Base-by-base conservation (phyloP, 2,329 filamentous ascomycete species). In the Lecanoromycetidae sp. region DNA sequence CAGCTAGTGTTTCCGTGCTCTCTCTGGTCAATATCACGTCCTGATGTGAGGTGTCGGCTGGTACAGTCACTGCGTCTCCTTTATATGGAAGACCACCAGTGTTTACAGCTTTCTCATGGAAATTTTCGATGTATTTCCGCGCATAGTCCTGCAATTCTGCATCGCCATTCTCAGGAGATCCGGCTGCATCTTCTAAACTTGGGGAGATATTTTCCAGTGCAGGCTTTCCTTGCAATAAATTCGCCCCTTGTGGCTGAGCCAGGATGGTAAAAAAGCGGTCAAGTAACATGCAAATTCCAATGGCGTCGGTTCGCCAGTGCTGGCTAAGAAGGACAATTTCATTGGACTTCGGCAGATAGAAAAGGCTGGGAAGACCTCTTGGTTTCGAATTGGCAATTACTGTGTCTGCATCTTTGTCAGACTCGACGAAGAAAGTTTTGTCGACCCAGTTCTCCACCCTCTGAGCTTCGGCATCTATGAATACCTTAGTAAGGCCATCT, bases 151-250 rank as follows among this genome's bases (percentile, higher is more conserved):
- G 13, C 36, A 19, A 20, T 23, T 39, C 36, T 39, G 12, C 9
- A 12, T 15, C 10, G 8, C 8, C 2, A 5, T 17, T 9, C 2
- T 23, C 9, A 13, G 36, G 3, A 2, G 20, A 17, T 17, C 36
- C 36, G 19, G 17, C 52, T 13, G 38, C 38, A 4, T 33, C 26
- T 17, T 48, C 44, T 44, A 47, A 48, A 12, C 39, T 15, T 9
- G 36, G 36, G 15, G 36, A 39, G 7, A 39, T 22, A 2, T 17
- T 5, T 10, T 34, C 32, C 32, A 34, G 32, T 10, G 7, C n/a
- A 10, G 32, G 32, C 2, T 2, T 15, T 7, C 32, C n/a, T 7
- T 2, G 15, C 32, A 17, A 15, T 7, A n/a, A n/a, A n/a, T n/a
- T n/a, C n/a, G 32, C n/a, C 9, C 13, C 10, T 13, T 10, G 10